Percentiles rank a stretch among this genome's conserved stretches.
These are phyloP conservation scores for Punica granatum DNA, from an alignment of 345 rosid species.

Conservation along the genomic window DNA sequence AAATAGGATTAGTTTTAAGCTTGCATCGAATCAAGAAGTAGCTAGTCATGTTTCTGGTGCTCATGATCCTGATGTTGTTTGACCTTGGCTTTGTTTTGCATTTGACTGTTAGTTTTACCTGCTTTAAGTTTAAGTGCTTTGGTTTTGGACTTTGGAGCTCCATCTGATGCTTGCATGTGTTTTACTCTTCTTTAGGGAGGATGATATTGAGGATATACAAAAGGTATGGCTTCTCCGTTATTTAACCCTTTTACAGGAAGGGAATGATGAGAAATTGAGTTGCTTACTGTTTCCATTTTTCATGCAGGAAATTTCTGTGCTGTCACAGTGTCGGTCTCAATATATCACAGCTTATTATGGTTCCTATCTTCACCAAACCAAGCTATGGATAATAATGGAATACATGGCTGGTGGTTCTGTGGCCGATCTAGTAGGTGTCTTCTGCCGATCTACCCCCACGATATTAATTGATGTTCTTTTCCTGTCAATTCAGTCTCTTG, in stretches of 20 bases:
- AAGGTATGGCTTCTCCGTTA: constrained; percentile 48
- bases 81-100: neutral
- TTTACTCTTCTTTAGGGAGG: constrained; percentile 60
- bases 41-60: neutral
- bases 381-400: constrained; percentile 99
- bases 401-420: constrained; percentile 99
- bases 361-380: constrained; percentile 93
- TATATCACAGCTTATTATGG: constrained; percentile 97
- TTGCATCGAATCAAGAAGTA: too few species aligned
- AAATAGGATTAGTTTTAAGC: too few species aligned
- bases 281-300: constrained; percentile 21
- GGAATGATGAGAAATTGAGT: neutral
- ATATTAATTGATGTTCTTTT: neutral
- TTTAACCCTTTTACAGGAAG: neutral
- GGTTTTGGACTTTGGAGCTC: neutral
- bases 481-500: neutral
- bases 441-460: constrained; percentile 12
- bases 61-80: neutral
- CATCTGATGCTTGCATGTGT: constrained; percentile 12
- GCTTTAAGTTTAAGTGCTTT: constrained; percentile 1
- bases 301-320: constrained; percentile 87
- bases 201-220: constrained; percentile 98
- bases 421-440: constrained; percentile 92
- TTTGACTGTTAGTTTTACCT: neutral
- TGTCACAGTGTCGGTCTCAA: constrained; percentile 90